These are phyloP conservation scores for Cyberlindnera americana DNA, from an alignment of 805 yeast genomes.

Conservation along the genomic window DNA sequence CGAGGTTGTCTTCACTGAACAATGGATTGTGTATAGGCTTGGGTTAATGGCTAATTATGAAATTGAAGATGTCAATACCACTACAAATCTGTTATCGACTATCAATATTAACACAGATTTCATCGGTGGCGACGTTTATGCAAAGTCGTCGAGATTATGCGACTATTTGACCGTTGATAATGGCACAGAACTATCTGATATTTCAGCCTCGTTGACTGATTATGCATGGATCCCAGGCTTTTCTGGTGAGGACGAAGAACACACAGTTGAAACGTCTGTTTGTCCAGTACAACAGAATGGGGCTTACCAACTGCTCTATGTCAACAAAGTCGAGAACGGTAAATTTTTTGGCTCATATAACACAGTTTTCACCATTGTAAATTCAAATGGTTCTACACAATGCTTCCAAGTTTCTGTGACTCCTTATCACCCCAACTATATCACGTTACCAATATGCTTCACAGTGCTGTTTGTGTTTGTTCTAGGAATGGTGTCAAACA, in stretches of 20 bases:
- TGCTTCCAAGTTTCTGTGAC: constrained; percentile 48
- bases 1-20: not conserved
- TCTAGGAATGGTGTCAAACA: constrained; percentile 33
- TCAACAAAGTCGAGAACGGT: constrained; percentile 21
- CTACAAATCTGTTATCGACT: constrained; percentile 5
- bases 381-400: constrained; percentile 36
- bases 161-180: constrained; percentile 7
- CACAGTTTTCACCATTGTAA: constrained; percentile 38
- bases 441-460: constrained; percentile 37
- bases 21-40: constrained; percentile 2
- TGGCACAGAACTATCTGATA: too few relatives aligned
- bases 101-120: constrained; percentile 5
- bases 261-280: too few relatives aligned
- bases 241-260: too few relatives aligned
- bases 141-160: constrained; percentile 3
- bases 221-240: too few relatives aligned
- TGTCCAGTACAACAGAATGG: constrained; percentile 1
- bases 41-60: constrained; percentile 2
- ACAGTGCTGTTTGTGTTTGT: constrained; percentile 39
- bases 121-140: constrained; percentile 7
- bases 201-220: too few relatives aligned
- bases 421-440: constrained; percentile 39
- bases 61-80: constrained; percentile 3
- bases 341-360: constrained; percentile 45
- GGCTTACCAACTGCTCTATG: constrained; percentile 26